These are phyloP conservation scores for Anthracocystis walkeri DNA, from an alignment of 1,284 basidiomycete genomes.

Conservation along the genomic window DNA sequence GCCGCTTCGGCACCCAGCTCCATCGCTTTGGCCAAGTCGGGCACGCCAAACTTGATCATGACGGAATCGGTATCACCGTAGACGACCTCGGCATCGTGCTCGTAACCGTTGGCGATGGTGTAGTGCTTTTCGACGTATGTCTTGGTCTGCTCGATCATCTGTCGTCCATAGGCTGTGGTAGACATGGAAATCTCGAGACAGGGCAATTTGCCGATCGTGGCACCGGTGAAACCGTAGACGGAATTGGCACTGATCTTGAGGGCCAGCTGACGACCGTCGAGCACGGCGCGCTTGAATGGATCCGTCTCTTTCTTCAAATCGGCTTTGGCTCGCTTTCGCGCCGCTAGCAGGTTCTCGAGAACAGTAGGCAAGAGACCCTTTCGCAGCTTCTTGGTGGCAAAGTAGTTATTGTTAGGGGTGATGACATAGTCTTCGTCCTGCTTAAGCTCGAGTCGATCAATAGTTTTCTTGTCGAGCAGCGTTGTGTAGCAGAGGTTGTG, in stretches of 20 bases:
- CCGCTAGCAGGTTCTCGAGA: conserved; percentile 64
- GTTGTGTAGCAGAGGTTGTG: conserved; percentile 70
- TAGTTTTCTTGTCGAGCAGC: conserved; percentile 64
- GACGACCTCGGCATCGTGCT: conserved; percentile 67
- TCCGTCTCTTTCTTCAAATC: conserved; percentile 69
- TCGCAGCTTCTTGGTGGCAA: conserved; percentile 60
- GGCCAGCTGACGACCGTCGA: conserved; percentile 68
- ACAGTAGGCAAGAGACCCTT: conserved; percentile 68
- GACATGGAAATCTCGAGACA: conserved; percentile 70
- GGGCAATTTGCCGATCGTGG: conserved; percentile 68
- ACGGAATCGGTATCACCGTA: conserved; percentile 70
- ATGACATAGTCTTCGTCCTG: conserved; percentile 65
- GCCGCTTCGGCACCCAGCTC: conserved; percentile 86
- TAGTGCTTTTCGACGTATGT: conserved; percentile 63
- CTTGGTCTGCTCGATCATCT: conserved; percentile 69
- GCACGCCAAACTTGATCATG: conserved; percentile 69
- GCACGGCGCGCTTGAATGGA: conserved; percentile 67
- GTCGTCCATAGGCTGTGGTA: conserved; percentile 68
- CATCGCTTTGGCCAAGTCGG: conserved; percentile 65
- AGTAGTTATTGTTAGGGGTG: conserved; percentile 69
- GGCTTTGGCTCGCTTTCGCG: conserved; percentile 67
- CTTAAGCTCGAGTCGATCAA: conserved; percentile 63
- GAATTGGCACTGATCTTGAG: conserved; percentile 69
- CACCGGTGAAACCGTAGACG: conserved; percentile 69
- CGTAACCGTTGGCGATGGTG: conserved; percentile 68